Evolutionary conservation across 805 yeast genomes (phyloP).

Genomic region (Teunomyces barrocoloradensis): DNA sequence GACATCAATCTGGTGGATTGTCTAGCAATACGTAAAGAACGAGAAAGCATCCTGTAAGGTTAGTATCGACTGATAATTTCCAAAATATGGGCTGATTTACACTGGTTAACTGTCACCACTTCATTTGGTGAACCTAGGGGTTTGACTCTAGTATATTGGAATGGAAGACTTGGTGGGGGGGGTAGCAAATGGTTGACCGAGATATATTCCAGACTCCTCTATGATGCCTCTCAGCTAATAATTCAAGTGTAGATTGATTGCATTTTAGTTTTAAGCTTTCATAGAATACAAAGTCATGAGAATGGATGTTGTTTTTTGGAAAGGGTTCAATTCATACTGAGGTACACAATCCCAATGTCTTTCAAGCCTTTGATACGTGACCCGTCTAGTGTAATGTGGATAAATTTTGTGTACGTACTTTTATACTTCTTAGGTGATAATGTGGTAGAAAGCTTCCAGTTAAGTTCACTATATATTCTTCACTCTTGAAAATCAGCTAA

Average conservation of each 20-base stretch:
- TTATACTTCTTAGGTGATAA: conserved; percentile 2
- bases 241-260: not conserved
- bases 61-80: conserved; percentile 11
- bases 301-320: not conserved
- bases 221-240: not conserved
- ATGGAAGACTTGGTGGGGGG: not conserved
- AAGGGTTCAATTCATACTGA: not conserved
- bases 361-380: not conserved
- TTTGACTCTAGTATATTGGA: not conserved
- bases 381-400: not conserved
- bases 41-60: conserved; percentile 32
- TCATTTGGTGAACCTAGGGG: not conserved
- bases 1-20: conserved; percentile 33
- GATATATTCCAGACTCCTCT: too few relatives aligned
- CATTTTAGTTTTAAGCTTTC: not conserved
- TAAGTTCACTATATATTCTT: conserved; percentile 2
- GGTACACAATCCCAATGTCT: not conserved
- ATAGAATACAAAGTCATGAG: not conserved
- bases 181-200: too few relatives aligned
- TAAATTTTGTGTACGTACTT: not conserved
- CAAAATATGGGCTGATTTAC: not conserved
- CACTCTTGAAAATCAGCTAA: conserved; percentile 4
- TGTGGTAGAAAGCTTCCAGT: conserved; percentile 3
- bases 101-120: not conserved
- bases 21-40: conserved; percentile 37